Evolutionary conservation across 768 basidiomycete genomes (phyloP).

Genomic region (Pleurotus djamor): DNA sequence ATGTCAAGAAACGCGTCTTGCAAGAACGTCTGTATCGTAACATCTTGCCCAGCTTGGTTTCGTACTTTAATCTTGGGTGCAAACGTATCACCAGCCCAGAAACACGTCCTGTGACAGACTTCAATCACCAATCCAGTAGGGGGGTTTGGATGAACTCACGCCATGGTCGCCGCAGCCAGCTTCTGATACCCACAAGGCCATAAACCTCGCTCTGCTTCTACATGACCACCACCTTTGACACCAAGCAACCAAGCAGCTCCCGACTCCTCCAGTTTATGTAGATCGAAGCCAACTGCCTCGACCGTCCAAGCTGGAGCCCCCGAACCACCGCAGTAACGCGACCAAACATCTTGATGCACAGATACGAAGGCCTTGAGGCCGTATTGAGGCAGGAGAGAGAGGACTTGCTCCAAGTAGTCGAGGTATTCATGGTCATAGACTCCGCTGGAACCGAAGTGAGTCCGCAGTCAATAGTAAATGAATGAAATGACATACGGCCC

Average conservation of each 20-base stretch:
- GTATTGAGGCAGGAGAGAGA: slow-evolving; percentile 69
- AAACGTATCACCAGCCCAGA: slow-evolving; percentile 91
- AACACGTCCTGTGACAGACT: slow-evolving; percentile 62
- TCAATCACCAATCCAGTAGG: neutral
- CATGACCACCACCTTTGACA: slow-evolving; percentile 71
- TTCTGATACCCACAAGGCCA: slow-evolving; percentile 97
- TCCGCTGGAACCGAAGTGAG: slow-evolving; percentile 47
- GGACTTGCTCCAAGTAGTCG: slow-evolving; percentile 67
- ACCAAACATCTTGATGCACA: slow-evolving; percentile 96
- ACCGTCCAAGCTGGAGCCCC: slow-evolving; percentile 98
- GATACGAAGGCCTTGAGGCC: slow-evolving; percentile 74
- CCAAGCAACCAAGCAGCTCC: slow-evolving; percentile 89
- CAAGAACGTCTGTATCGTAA: slow-evolving; percentile 78
- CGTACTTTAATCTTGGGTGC: slow-evolving; percentile 69
- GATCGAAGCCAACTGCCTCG: slow-evolving; percentile 81
- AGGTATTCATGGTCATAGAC: slow-evolving; percentile 85
- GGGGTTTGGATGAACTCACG: slow-evolving; percentile 42
- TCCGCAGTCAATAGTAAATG: slow-evolving; percentile 5
- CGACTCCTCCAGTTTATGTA: slow-evolving; percentile 73
- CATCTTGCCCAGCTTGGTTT: slow-evolving; percentile 40
- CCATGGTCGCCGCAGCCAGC: slow-evolving; percentile 90
- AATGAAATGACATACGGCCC: slow-evolving; percentile 67
- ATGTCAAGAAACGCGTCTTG: slow-evolving; percentile 81
- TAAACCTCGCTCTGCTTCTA: slow-evolving; percentile 75
- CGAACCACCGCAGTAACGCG: slow-evolving; percentile 90